A percentile compares a stretch with the other conserved stretches of the same genome.
Conservation (phyloP, 139 green algal species). For the Coccomyxa sp. region DNA sequence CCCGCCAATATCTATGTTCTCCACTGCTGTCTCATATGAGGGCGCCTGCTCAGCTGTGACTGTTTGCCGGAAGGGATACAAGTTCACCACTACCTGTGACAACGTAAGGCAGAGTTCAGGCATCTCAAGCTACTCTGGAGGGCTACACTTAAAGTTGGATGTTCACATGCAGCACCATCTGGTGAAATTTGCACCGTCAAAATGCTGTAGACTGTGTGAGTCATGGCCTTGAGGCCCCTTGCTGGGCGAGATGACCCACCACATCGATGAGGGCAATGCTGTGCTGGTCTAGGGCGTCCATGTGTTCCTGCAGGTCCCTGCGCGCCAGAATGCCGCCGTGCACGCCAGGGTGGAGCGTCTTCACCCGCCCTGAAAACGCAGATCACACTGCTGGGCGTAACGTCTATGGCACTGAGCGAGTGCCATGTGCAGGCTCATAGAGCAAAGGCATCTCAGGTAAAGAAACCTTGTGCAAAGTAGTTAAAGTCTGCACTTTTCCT, state of each 20-base stretch:
- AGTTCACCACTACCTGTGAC: slow-evolving; percentile 86
- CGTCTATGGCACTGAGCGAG: too few relatives aligned
- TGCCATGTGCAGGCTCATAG: too few relatives aligned
- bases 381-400: too few relatives aligned
- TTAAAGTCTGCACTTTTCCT: too few relatives aligned
- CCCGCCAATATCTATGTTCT: slow-evolving; percentile 99
- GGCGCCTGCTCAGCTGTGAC: slow-evolving; percentile 63
- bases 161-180: neutral
- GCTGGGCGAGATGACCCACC: slow-evolving; percentile 32
- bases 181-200: neutral
- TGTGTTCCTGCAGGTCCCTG: slow-evolving; percentile 74
- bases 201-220: neutral
- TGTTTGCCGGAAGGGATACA: slow-evolving; percentile 97
- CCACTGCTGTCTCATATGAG: slow-evolving; percentile 80
- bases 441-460: too few relatives aligned
- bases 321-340: slow-evolving; percentile 96
- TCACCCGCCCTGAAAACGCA: slow-evolving; percentile 96
- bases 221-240: too few relatives aligned
- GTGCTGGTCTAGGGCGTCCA: slow-evolving; percentile 80
- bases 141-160: neutral
- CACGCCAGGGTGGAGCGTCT: slow-evolving; percentile 96
- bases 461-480: too few relatives aligned
- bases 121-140: neutral
- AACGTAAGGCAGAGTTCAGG: neutral
- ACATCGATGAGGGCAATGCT: slow-evolving; percentile 92